Evolutionary conservation across 78 protist genomes (phyloP).

Genomic region (Dictyostelium discoideum): dicty_2.7 NC_007090.3:5300001-5300500

Average conservation of each 20-base stretch:
- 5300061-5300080: not conserved
- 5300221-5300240: not conserved
- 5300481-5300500: not conserved
- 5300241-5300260: conserved; percentile 28
- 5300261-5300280: not conserved
- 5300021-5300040: conserved; percentile 10
- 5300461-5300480: not conserved
- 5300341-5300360: not conserved
- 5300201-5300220: conserved; percentile 45
- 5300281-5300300: not conserved
- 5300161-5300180: not conserved
- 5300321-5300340: not conserved
- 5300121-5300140: conserved; percentile 55
- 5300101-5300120: not conserved
- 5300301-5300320: not conserved
- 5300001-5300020: conserved; percentile 11
- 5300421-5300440: no score
- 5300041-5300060: conserved; percentile 49
- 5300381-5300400: conserved; percentile 37
- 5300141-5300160: conserved; percentile 37
- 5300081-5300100: not conserved
- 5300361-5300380: conserved; percentile 59
- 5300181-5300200: conserved; percentile 37
- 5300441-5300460: no score
- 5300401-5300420: no score